A percentile compares a stretch with the other conserved stretches of the same genome.
phyloP scores from a whole-genome alignment of 2,329 filamentous ascomycete genomes.

The Sporothrix protearum region DNA sequence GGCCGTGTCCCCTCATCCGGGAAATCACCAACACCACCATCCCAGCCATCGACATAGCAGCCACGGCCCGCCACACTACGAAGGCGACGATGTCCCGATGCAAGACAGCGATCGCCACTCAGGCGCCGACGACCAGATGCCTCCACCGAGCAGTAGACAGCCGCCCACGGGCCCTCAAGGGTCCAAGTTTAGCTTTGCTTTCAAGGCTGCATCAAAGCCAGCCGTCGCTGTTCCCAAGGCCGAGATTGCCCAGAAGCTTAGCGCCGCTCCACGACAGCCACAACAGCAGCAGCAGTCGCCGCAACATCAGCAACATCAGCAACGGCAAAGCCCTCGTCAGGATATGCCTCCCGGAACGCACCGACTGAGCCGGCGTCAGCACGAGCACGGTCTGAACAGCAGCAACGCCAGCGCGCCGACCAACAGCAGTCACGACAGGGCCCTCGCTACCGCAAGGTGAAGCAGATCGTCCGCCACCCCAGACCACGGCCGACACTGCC shows the following conservation, averaged over 20 bases:
- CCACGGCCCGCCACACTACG: background rate
- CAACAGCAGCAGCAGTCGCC: slow-evolving; percentile 14
- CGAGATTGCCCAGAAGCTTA: slow-evolving; percentile 66
- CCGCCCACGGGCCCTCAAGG: slow-evolving; percentile 51
- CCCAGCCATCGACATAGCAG: slow-evolving; percentile 23
- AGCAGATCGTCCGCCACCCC: slow-evolving; percentile 64
- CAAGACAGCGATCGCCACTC: slow-evolving; percentile 5
- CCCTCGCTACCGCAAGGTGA: slow-evolving; percentile 59
- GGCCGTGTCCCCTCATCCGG: slow-evolving; percentile 26
- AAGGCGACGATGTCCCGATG: slow-evolving; percentile 20
- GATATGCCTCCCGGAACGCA: slow-evolving; percentile 41
- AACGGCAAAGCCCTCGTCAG: slow-evolving; percentile 14
- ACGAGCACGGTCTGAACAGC: slow-evolving; percentile 35
- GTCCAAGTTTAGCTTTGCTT: slow-evolving; percentile 85
- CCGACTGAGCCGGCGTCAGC: slow-evolving; percentile 54
- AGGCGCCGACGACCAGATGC: slow-evolving; percentile 43
- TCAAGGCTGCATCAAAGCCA: slow-evolving; percentile 69
- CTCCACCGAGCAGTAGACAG: slow-evolving; percentile 50
- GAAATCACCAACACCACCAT: slow-evolving; percentile 30
- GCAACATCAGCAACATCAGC: slow-evolving; percentile 28
- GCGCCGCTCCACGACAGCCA: slow-evolving; percentile 50
- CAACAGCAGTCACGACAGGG: slow-evolving; percentile 35
- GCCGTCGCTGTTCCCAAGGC: slow-evolving; percentile 57
- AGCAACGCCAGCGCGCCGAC: slow-evolving; percentile 25
- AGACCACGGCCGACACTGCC: slow-evolving; percentile 69